phyloP scores from a whole-genome alignment of 2,329 filamentous ascomycete species.

The Alternaria alternata region DNA sequence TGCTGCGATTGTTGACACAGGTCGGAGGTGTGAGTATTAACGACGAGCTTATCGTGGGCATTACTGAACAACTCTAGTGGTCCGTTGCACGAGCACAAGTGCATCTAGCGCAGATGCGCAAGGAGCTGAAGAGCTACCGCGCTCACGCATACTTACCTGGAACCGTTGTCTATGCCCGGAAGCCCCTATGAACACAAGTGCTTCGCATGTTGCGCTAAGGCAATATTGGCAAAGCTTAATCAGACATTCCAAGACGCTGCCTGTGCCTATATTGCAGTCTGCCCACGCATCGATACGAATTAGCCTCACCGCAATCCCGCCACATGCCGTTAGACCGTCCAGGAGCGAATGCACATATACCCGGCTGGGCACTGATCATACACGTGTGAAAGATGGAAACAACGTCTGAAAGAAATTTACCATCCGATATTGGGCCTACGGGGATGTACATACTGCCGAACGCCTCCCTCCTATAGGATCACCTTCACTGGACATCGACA shows the following conservation, averaged over 20 bases:
- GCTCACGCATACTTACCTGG: constrained; percentile 49
- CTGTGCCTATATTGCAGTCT: background rate
- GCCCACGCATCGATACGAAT: background rate
- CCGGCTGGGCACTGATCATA: background rate
- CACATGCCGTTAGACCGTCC: no score
- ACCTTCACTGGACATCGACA: background rate
- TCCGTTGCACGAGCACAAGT: constrained; percentile 46
- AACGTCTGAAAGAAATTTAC: background rate
- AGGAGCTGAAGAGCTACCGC: constrained; percentile 42
- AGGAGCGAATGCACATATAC: background rate
- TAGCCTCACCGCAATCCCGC: background rate
- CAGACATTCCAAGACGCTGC: background rate
- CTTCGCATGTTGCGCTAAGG: background rate
- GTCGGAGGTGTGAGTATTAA: constrained; percentile 39
- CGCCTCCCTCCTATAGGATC: background rate
- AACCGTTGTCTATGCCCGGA: constrained; percentile 49
- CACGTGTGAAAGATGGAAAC: background rate
- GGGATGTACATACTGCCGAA: background rate
- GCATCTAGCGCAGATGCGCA: constrained; percentile 49
- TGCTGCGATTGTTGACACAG: constrained; percentile 48
- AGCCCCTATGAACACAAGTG: constrained; percentile 34
- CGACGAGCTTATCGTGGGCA: background rate
- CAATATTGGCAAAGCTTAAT: background rate
- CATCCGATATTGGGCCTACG: background rate
- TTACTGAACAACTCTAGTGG: constrained; percentile 30